Conservation (phyloP, 768 basidiomycete species). For the Rhodotorula paludigena region DNA sequence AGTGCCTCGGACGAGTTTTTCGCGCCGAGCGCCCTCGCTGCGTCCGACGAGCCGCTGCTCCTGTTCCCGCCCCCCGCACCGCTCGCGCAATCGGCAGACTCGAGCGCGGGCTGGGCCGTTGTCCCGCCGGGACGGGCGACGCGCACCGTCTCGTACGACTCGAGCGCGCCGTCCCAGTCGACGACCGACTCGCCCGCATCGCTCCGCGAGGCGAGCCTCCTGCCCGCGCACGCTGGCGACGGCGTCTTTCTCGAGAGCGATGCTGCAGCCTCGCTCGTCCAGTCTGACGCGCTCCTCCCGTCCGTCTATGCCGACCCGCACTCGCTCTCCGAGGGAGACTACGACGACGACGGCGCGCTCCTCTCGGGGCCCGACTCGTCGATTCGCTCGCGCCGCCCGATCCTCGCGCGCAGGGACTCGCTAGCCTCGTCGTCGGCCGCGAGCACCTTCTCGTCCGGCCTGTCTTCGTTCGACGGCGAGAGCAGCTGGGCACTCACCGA, state of each 20-base stretch:
- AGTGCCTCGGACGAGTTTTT: not conserved
- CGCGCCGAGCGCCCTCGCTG: not conserved
- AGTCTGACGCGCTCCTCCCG: not conserved
- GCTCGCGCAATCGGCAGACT: not conserved
- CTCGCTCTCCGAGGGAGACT: no score
- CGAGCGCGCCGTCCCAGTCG: not conserved
- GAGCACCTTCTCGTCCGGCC: not conserved
- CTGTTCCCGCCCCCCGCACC: not conserved
- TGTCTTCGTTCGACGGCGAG: not conserved
- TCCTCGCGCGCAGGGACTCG: not conserved
- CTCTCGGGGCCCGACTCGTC: not conserved
- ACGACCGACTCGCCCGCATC: not conserved
- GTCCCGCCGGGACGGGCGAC: not conserved
- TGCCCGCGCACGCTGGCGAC: not conserved
- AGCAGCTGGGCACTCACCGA: not conserved
- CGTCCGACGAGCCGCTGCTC: not conserved
- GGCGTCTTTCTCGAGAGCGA: not conserved
- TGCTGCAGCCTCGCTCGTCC: not conserved
- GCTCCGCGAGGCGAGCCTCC: not conserved
- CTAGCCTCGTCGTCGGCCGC: not conserved
- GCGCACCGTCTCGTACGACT: not conserved
- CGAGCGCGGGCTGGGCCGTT: not conserved
- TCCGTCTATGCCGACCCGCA: not conserved
- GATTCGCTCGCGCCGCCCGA: not conserved
- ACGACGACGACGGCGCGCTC: not conserved